Base-by-base conservation (phyloP, 78 protist species). In the Dictyostelium intermedium region DNA sequence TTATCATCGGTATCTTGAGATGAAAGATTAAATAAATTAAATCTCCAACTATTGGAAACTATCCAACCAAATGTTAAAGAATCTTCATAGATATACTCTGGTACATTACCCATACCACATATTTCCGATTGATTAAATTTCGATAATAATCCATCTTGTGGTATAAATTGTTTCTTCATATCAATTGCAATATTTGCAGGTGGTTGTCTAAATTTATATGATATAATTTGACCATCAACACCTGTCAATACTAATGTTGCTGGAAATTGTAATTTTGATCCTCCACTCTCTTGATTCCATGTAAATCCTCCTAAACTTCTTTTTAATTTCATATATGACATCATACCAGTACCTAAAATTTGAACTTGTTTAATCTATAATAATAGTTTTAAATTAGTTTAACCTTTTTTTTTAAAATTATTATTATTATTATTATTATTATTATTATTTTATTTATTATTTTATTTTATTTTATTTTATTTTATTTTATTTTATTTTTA, bases 241-340 rank as follows among this genome's bases (percentile, higher is more conserved):
- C 78, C 82, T 34, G 87, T 80, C 35, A 89, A 25, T 5, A 89
- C 7, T 1, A 89, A 27, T 11, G 83, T 80, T 6, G 81, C 94
- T 23, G 94, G 94, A 77, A 89, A 89, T n/a, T 16, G 25, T 32
- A 89, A 89, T 35, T 89, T 89, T n/a, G 41, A 2, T 5, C 73
- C 74, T 25, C 73, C 80, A 10, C 60, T 25, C 20, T 66, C 83
- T 30, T 80, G 72, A 30, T 89, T 89, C 85, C 85, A 89, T 11
- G 83, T 32, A 34, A 35, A 89, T 16, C 56, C 41, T 34, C 87
- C 94, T 41, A 35, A 20, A 56, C 43, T 27, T 47, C 82, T 11
- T 69, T 66, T n/a, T 69, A 34, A 37, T 25, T 41, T 39, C 32
- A 37, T 72, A 53, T 47, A 78, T 5, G 66, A 43, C 92, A 87